Evolutionary conservation across 352 stramenopile genomes (phyloP).

Genomic region (Pythium insidiosum): DNA sequence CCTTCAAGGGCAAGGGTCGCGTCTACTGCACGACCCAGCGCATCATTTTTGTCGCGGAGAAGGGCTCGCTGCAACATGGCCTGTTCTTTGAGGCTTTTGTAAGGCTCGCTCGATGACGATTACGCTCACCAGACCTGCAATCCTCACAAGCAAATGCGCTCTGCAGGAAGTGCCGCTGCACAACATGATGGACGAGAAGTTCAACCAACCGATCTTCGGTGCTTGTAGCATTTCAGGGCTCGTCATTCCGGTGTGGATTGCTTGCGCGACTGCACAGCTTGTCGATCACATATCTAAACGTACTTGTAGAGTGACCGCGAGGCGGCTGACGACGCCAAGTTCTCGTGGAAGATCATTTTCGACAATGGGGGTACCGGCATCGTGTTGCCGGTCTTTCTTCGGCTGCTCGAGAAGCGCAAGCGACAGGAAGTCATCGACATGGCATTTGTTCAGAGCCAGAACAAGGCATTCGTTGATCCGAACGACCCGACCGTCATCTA

Average conservation of each 20-base stretch:
- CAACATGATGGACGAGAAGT: conserved; percentile 83
- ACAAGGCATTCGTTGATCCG: conserved; percentile 79
- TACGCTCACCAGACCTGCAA: too few relatives aligned
- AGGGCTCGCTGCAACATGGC: conserved; percentile 49
- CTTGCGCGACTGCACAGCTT: background rate
- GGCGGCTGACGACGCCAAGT: conserved; percentile 19
- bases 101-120: conserved; percentile 10
- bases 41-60: conserved; percentile 81
- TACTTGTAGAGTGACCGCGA: conserved; percentile 18
- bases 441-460: conserved; percentile 70
- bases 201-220: conserved; percentile 87
- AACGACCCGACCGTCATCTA: conserved; percentile 85
- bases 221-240: conserved; percentile 81
- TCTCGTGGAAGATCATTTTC: conserved; percentile 80
- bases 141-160: conserved; percentile 13
- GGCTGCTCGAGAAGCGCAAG: conserved; percentile 70
- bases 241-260: conserved; percentile 33
- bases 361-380: conserved; percentile 77
- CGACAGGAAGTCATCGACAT: conserved; percentile 68
- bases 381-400: conserved; percentile 78
- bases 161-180: conserved; percentile 72
- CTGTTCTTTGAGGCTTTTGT: conserved; percentile 71
- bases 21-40: conserved; percentile 84
- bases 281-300: background rate
- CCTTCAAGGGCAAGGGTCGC: conserved; percentile 70